These are phyloP conservation scores for Penicillium corylophilum DNA, from an alignment of 2,329 filamentous ascomycete genomes.

Conservation along the genomic window DNA sequence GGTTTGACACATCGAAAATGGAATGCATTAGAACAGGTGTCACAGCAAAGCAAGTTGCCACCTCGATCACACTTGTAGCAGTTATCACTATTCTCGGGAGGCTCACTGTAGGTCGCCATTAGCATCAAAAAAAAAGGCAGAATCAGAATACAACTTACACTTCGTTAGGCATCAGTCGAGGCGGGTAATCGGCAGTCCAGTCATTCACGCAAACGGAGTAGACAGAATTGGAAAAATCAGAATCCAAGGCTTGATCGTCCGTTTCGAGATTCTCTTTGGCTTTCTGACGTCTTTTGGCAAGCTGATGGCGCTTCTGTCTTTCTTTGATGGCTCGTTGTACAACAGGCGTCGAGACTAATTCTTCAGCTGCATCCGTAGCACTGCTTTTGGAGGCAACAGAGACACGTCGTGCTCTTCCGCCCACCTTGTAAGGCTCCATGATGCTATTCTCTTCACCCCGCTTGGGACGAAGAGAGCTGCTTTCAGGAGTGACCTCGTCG, in stretches of 20 bases:
- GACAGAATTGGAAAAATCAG: background rate
- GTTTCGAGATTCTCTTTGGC: background rate
- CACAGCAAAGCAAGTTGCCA: slow-evolving; percentile 87
- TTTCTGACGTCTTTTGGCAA: background rate
- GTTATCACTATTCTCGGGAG: slow-evolving; percentile 77
- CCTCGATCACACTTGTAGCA: slow-evolving; percentile 83
- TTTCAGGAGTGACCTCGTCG: background rate
- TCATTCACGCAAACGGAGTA: background rate
- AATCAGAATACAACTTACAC: background rate
- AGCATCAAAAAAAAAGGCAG: slow-evolving; percentile 5
- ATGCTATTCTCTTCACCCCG: slow-evolving; percentile 5
- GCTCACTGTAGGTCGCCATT: slow-evolving; percentile 20
- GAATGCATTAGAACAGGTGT: slow-evolving; percentile 85
- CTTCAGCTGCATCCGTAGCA: background rate
- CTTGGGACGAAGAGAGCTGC: slow-evolving; percentile 12
- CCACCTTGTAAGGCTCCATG: slow-evolving; percentile 5
- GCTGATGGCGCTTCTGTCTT: background rate
- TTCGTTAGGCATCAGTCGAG: background rate
- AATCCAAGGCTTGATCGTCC: background rate
- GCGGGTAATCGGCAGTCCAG: background rate
- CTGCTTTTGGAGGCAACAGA: background rate
- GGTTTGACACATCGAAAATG: slow-evolving; percentile 88
- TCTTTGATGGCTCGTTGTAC: background rate
- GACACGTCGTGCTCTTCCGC: background rate
- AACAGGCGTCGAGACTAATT: background rate